Conservation (phyloP, 2,329 filamentous ascomycete genomes). For the Lachnellula arida region DNA sequence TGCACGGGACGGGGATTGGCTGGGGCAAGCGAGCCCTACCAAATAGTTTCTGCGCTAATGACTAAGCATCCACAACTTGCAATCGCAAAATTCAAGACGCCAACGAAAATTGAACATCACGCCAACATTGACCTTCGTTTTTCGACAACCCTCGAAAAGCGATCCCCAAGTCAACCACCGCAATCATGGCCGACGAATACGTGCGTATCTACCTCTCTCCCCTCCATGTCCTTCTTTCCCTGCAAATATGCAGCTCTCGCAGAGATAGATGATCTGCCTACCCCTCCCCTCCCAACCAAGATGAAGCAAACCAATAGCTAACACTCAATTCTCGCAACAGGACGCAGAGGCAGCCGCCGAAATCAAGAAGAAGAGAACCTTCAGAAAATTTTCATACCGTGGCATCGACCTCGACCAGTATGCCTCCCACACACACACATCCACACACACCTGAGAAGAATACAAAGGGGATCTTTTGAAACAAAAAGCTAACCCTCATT, state of each 20-base stretch:
- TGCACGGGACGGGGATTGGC: too few species aligned
- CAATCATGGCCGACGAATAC: constrained; percentile 82
- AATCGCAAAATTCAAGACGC: constrained; percentile 10
- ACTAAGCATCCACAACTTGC: constrained; percentile 10
- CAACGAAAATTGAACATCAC: constrained; percentile 8
- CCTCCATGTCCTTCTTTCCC: too few species aligned
- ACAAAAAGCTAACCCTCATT: constrained; percentile 31
- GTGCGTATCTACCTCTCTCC: constrained; percentile 45
- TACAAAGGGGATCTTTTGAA: constrained; percentile 30
- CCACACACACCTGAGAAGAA: constrained; percentile 24
- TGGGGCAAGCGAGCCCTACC: constrained; percentile 6
- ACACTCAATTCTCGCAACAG: constrained; percentile 43
- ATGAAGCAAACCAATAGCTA: constrained; percentile 29
- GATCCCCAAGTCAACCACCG: constrained; percentile 33
- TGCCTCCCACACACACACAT: constrained; percentile 38
- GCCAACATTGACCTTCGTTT: constrained; percentile 21
- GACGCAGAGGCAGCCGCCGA: constrained; percentile 98
- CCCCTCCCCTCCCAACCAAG: not conserved
- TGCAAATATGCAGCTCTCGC: not conserved
- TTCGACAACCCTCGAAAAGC: constrained; percentile 30
- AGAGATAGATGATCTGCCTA: not conserved
- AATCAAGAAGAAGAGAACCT: constrained; percentile 99
- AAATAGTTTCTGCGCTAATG: constrained; percentile 9
- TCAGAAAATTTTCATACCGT: constrained; percentile 99
- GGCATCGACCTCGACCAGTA: constrained; percentile 99